Conservation (phyloP, 768 basidiomycete species). For the Butyriboletus loyo region DNA sequence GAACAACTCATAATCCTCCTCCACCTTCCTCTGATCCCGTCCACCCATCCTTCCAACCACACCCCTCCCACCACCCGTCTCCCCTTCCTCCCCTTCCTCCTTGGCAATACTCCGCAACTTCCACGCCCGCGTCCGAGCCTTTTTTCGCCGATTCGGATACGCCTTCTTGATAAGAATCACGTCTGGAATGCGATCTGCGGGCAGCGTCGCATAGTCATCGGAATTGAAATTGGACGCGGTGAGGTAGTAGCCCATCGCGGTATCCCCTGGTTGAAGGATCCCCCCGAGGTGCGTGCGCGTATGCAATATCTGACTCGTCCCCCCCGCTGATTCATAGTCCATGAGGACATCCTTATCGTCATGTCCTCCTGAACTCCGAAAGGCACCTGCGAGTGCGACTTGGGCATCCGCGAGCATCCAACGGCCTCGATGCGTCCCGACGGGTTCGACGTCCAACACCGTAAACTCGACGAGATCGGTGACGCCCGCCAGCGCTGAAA, state of each 20-base stretch:
- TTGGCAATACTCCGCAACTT: constrained; percentile 89
- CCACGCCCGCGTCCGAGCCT: constrained; percentile 83
- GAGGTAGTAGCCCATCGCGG: constrained; percentile 87
- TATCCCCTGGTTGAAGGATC: constrained; percentile 91
- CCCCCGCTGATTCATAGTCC: constrained; percentile 59
- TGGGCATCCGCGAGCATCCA: constrained; percentile 86
- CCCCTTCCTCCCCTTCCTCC: constrained; percentile 84
- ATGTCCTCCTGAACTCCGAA: constrained; percentile 50
- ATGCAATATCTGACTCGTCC: constrained; percentile 80
- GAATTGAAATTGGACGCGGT: constrained; percentile 92
- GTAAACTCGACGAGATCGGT: constrained; percentile 93
- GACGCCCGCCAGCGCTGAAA: constrained; percentile 77
- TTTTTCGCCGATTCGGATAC: constrained; percentile 92
- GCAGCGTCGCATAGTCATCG: constrained; percentile 71
- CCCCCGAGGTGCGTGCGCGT: constrained; percentile 96
- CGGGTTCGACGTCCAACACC: constrained; percentile 89
- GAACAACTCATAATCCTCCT: constrained; percentile 96
- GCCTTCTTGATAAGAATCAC: constrained; percentile 93
- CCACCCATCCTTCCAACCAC: constrained; percentile 91
- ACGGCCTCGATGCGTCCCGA: constrained; percentile 65
- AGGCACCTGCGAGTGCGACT: constrained; percentile 81
- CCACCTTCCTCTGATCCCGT: constrained; percentile 87
- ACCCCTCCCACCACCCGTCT: constrained; percentile 72
- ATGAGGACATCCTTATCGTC: constrained; percentile 50
- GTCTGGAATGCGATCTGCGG: constrained; percentile 73